phyloP scores from a whole-genome alignment of 768 basidiomycete species.

The Panaeolus cyanescens region DNA sequence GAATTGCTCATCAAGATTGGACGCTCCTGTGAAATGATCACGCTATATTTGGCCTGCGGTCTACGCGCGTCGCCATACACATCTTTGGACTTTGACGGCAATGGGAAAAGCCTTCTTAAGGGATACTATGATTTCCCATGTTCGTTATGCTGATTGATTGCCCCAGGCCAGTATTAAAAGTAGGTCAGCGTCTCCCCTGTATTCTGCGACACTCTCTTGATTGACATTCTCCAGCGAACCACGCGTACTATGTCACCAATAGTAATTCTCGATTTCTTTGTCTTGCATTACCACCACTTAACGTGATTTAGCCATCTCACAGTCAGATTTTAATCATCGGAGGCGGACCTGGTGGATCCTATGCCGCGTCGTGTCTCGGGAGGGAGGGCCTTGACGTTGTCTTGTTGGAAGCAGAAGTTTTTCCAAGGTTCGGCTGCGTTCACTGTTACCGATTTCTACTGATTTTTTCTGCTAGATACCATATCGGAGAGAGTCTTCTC shows the following conservation, averaged over 20 bases:
- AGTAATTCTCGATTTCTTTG: neutral
- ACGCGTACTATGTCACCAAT: neutral
- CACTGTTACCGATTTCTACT: neutral
- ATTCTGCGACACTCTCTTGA: no score
- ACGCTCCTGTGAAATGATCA: no score
- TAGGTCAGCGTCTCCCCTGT: no score
- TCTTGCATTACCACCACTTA: neutral
- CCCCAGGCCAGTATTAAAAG: no score
- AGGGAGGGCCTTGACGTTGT: constrained; percentile 40
- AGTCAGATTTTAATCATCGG: constrained; percentile 38
- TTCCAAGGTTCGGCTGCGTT: neutral
- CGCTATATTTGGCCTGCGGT: no score
- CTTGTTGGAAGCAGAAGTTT: constrained; percentile 34
- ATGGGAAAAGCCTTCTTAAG: no score
- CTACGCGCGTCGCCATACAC: no score
- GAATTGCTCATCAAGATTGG: no score
- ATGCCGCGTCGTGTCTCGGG: constrained; percentile 46
- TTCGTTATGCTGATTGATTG: no score
- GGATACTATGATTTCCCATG: no score
- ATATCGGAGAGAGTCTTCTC: constrained; percentile 23
- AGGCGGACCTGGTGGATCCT: constrained; percentile 50
- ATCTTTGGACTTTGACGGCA: no score
- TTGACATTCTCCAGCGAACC: neutral
- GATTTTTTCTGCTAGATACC: constrained; percentile 30
- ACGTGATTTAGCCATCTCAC: constrained; percentile 12